These are phyloP conservation scores for Cyphellophora attinorum DNA, from an alignment of 2,329 filamentous ascomycete genomes.

Conservation along the genomic window DNA sequence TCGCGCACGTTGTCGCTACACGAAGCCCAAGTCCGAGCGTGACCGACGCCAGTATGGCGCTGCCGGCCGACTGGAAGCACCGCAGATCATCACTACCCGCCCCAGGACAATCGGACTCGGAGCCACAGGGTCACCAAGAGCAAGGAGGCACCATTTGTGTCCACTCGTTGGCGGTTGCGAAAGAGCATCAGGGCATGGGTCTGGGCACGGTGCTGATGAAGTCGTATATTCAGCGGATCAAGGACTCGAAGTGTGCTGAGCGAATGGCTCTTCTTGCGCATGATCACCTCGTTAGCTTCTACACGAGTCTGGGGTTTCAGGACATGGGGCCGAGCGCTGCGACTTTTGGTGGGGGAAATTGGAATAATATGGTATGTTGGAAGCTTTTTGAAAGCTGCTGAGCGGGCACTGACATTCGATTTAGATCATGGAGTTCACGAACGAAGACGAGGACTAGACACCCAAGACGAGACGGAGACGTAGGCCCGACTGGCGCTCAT, in stretches of 20 bases:
- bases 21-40: constrained; percentile 55
- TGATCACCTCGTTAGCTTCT: constrained; percentile 64
- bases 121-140: constrained; percentile 59
- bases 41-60: constrained; percentile 67
- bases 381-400: background rate
- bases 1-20: constrained; percentile 71
- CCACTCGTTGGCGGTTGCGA: constrained; percentile 73
- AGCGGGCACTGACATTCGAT: background rate
- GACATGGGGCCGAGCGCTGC: constrained; percentile 59
- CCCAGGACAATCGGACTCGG: constrained; percentile 24
- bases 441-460: constrained; percentile 7
- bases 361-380: constrained; percentile 65
- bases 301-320: constrained; percentile 64
- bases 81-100: constrained; percentile 25
- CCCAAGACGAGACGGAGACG: no score
- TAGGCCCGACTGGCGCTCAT: no score
- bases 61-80: constrained; percentile 58
- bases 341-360: constrained; percentile 67
- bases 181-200: constrained; percentile 63
- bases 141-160: constrained; percentile 65
- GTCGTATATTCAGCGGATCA: constrained; percentile 68
- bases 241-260: constrained; percentile 58
- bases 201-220: constrained; percentile 66
- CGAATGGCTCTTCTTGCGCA: constrained; percentile 68
- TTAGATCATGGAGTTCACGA: constrained; percentile 8